Evolutionary conservation across 1,284 basidiomycete species (phyloP), one percentile per base, ranked within the genome.

Genomic region (Tylopilus sp.): DNA sequence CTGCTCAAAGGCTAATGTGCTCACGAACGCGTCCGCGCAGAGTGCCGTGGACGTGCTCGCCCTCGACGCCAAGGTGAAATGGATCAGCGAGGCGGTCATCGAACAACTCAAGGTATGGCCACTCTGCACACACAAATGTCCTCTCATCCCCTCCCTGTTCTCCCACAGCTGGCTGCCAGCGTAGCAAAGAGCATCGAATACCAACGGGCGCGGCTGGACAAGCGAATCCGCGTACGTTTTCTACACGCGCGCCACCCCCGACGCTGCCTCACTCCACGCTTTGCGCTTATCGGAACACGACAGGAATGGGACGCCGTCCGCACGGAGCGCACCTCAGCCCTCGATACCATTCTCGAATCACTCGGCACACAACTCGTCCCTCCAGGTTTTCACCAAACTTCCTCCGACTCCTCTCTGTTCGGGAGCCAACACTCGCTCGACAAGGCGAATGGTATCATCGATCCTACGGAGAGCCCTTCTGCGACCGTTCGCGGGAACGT

Each of bases 291-390:
- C 41, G 13, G 4, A 26, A 8, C 25, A 38, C 29, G 18, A 40
- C 53, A 91, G 87, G 78, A 81, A 63, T 90, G 86, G 85, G 88
- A 91, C 58, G 58, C 63, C 7, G 63, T 78, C 16, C 77, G 86
- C 16, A 70, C 67, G 7, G 76, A 81, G 60, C 78, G 80, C 34
- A 76, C 78, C 12, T 72, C 77, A 21, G 75, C 78, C 1, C 74
- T 91, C 4, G 88, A 91, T 56, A 59, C 62, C 23, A 75, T 89
- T 28, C 75, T 91, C 8, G 87, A 90, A 51, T 77, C 80, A 3
- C 75, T 90, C 7, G 82, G 85, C 16, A 63, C 74, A 1, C 86
- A 88, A 52, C 69, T 78, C 30, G 87, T 91, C 8, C 87, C 88
- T 0, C 82, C 84, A 1, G 82, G 81, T 42, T 89, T 90, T 60